Base-by-base conservation (phyloP, 768 basidiomycete species). In the Agrocybe chaxingu region DNA sequence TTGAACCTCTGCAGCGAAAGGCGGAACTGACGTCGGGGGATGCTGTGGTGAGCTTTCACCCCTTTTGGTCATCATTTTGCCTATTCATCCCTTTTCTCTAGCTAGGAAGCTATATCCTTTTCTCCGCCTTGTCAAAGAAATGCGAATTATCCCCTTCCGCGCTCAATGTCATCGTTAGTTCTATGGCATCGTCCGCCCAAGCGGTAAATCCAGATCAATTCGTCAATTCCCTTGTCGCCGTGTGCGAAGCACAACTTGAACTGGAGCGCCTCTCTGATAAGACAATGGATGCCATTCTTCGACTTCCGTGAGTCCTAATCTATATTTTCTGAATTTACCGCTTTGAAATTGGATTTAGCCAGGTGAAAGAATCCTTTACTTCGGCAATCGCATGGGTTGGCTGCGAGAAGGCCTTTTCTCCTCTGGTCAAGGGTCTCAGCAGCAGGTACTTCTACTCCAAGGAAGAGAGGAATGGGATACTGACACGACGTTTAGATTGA, bases 81-180 rank as follows among this genome's bases (percentile, higher is more conserved):
- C 13, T 44, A 50, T 34, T 8, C 13, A 9, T 34, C 18, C 11
- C 40, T 13, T 51, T 19, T 36, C 30, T 24, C 31, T 52, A 89
- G 88, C 75, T 94, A 9, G 87, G 83, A 40, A 82, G 80, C 56
- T 89, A 87, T 58, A 77, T 92, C 50, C 73, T 94, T 7, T 70
- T 94, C 0, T 80, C 84, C 1, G 74, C 83, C 0, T 73, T 95
- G 18, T 81, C 88, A 0, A 82, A 82, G 55, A 85, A 83, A 66
- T 79, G 79, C 45, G 71, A 74, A 9, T 59, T 95, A 32, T 73
- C 81, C 1, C 56, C 79, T 0, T 61, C 78, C 13, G 89, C 87
- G 0, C 52, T 92, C 48, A 79, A 78, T 49, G 73, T 76, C 2
- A 77, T 92, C 13, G 53, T 91, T 7, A 62, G 62, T 31, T 62